Evolutionary conservation across 306 rosid genomes (phyloP), one percentile per base, ranked within the genome.

Genomic region (Sphenostylis stenocarpa): DNA sequence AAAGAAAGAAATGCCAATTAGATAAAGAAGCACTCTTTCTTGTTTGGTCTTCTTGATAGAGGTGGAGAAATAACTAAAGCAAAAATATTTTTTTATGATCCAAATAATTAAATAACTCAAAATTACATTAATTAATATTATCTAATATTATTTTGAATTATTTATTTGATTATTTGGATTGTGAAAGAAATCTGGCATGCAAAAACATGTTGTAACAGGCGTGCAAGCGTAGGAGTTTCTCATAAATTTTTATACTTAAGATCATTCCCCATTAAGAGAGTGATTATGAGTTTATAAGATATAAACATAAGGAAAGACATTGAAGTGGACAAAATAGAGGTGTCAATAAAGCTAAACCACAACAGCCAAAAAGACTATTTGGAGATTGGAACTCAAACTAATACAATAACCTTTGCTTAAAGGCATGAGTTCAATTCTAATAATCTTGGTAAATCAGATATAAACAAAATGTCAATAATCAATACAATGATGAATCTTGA

Each of bases 141-240:
- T n/a, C n/a, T n/a, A n/a, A n/a, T n/a, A n/a, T n/a, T n/a, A n/a
- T n/a, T n/a, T n/a, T n/a, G n/a, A n/a, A n/a, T n/a, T n/a, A n/a
- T n/a, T n/a, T n/a, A n/a, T n/a, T n/a, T n/a, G n/a, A n/a, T n/a
- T n/a, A n/a, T n/a, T n/a, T n/a, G n/a, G n/a, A n/a, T n/a, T n/a
- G n/a, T n/a, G n/a, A n/a, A n/a, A n/a, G n/a, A n/a, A n/a, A n/a
- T n/a, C n/a, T n/a, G n/a, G n/a, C 90, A 85, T 93, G 85, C 89
- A 83, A 84, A 92, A 83, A 82, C 90, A 88, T 88, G 90, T 39
- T 82, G 81, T 81, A 70, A 74, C 83, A 83, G 95, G 98, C 97
- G 86, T 91, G 98, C 97, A 80, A 83, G 94, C 88, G n/a, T n/a
- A n/a, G n/a, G n/a, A n/a, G n/a, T n/a, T n/a, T n/a, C n/a, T 66